Evolutionary conservation across 768 basidiomycete genomes (phyloP), one percentile per base, ranked within the genome.

Genomic region (Phallus indusiatus): DNA sequence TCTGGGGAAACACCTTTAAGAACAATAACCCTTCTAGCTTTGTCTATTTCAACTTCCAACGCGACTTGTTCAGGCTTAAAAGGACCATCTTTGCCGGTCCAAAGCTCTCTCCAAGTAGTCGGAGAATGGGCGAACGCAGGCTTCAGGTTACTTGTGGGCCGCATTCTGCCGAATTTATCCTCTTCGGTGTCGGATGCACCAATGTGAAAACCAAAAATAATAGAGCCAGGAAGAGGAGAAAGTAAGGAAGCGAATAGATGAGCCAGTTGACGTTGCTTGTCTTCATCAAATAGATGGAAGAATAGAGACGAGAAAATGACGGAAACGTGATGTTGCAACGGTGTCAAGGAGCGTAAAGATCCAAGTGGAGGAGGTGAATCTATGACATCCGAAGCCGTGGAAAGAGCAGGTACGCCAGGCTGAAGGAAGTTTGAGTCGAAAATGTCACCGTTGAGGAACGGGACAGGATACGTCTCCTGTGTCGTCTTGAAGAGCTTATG

Each of bases 401-500:
- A 63, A 48, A 69, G 66, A 48, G 67, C 64, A 6, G 67, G 65
- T 0, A 64, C 64, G 42, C 55, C 47, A 6, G 73, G 72, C 7
- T 65, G 64, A 21, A 85, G 72, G 53, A 79, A 71, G 1, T 62
- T 59, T 7, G 75, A 68, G 60, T 83, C 74, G 50, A 86, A 77
- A 0, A 68, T 72, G 60, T 87, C 76, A 1, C 85, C 85, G 12
- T 74, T 67, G n/a, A 86, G 54, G 64, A 87, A 86, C 0, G 71
- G 67, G 0, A 74, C 80, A 1, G 81, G 79, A 67, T 81, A 85
- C 0, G 76, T 73, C 46, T 76, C 70, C 0, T 77, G 75, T 0
- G 73, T 80, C 5, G 78, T 74, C 53, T 67, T 75, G 70, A 84
- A 87, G 17, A 87, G 72, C 49, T 78, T 72, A 60, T 86, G 83